phyloP scores from a whole-genome alignment of 352 stramenopile species.

The Phytophthora ramorum region DNA sequence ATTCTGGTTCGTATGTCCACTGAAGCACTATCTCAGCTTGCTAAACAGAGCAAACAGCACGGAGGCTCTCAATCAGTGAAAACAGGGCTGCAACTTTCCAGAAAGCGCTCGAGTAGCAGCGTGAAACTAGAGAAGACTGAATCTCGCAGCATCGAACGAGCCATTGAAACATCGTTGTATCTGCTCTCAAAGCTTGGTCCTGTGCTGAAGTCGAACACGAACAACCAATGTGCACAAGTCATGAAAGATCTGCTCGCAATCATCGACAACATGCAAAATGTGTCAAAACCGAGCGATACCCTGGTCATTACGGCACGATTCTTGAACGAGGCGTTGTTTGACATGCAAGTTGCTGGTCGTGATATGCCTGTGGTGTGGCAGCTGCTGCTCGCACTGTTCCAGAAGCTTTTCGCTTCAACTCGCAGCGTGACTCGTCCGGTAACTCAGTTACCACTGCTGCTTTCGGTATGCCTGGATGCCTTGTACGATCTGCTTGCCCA shows the following conservation, averaged over 20 bases:
- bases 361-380: constrained; percentile 57
- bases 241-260: constrained; percentile 57
- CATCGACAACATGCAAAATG: constrained; percentile 14
- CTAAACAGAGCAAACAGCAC: constrained; percentile 17
- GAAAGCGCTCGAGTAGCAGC: constrained; percentile 10
- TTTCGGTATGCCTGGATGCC: constrained; percentile 47
- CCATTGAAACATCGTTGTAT: constrained; percentile 42
- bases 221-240: constrained; percentile 62
- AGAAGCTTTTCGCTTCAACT: constrained; percentile 44
- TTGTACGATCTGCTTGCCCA: constrained; percentile 54
- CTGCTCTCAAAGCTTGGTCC: constrained; percentile 48
- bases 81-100: neutral
- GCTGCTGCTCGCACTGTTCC: constrained; percentile 44
- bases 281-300: constrained; percentile 3
- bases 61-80: neutral
- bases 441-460: constrained; percentile 22
- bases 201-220: constrained; percentile 58
- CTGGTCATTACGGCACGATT: constrained; percentile 47
- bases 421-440: constrained; percentile 23
- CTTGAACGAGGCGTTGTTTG: constrained; percentile 41
- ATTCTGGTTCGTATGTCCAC: constrained; percentile 66
- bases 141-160: constrained; percentile 21
- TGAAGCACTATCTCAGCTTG: constrained; percentile 60
- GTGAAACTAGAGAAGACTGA: constrained; percentile 23
- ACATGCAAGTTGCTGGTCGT: constrained; percentile 49